Evolutionary conservation across 805 yeast genomes (phyloP).

Genomic region (Wickerhamomyces alni): DNA sequence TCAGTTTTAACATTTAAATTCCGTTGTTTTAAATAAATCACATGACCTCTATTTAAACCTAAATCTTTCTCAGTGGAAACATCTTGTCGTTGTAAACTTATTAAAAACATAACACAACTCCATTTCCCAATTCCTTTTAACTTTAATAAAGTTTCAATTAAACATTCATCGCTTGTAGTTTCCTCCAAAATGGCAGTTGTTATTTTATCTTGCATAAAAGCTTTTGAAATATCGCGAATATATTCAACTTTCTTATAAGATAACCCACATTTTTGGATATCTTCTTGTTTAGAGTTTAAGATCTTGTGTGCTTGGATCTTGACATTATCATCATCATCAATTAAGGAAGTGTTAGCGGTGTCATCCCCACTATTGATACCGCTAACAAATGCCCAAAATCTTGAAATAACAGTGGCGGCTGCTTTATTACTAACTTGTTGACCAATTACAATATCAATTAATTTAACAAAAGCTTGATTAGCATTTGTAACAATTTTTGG

Average conservation of each 20-base stretch:
- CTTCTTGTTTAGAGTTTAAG: too few species aligned
- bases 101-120: constrained; percentile 85
- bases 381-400: constrained; percentile 40
- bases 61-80: constrained; percentile 75
- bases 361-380: too few species aligned
- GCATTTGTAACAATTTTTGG: constrained; percentile 8
- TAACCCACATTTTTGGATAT: constrained; percentile 59
- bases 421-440: constrained; percentile 82
- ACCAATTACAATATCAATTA: constrained; percentile 48
- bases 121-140: constrained; percentile 77
- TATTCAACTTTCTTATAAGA: constrained; percentile 65
- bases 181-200: constrained; percentile 31
- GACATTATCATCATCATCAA: too few species aligned
- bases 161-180: constrained; percentile 36
- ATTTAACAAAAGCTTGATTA: constrained; percentile 32
- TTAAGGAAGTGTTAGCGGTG: too few species aligned
- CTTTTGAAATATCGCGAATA: constrained; percentile 46
- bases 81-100: constrained; percentile 61
- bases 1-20: too few species aligned
- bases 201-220: constrained; percentile 35
- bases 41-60: constrained; percentile 72
- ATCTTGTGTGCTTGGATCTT: too few species aligned
- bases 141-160: constrained; percentile 41
- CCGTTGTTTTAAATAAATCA: too few species aligned
- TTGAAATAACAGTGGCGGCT: constrained; percentile 55